Conservation (phyloP, 108 stramenopile genomes). For the Conticribra weissflogii region DNA sequence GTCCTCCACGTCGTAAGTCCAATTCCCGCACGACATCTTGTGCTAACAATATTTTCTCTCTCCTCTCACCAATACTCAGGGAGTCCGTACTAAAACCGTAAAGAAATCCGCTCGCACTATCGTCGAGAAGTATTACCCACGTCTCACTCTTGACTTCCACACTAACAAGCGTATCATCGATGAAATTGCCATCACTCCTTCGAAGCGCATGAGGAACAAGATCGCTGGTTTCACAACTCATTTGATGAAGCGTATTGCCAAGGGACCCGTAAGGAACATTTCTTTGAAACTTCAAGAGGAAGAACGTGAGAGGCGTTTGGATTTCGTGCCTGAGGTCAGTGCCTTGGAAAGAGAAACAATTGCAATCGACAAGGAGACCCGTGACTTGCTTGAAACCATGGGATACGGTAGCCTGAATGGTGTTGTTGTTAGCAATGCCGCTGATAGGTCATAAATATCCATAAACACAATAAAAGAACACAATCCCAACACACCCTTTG, state of each 20-base stretch:
- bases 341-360: constrained; percentile 97
- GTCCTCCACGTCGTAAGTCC: constrained; percentile 14
- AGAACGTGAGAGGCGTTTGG: constrained; percentile 99
- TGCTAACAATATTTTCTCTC: background rate
- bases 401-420: constrained; percentile 83
- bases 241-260: constrained; percentile 99
- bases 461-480: no score
- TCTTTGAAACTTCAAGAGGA: constrained; percentile 99
- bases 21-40: background rate
- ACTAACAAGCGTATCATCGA: constrained; percentile 99
- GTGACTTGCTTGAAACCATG: constrained; percentile 95
- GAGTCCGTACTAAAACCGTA: constrained; percentile 99
- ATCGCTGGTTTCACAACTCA: constrained; percentile 99
- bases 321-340: constrained; percentile 99
- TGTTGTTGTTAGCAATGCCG: constrained; percentile 67
- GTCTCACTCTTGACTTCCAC: constrained; percentile 99
- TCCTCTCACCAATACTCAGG: constrained; percentile 55
- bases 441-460: constrained; percentile 39
- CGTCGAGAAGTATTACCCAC: constrained; percentile 99
- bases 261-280: constrained; percentile 98
- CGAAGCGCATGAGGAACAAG: constrained; percentile 99
- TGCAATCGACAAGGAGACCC: constrained; percentile 95
- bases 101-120: constrained; percentile 99
- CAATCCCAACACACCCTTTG: no score
- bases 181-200: constrained; percentile 97